A percentile compares a stretch with the other conserved stretches of the same genome.
Evolutionary conservation across 345 rosid genomes (phyloP).

Genomic region (Salix caprea): DNA sequence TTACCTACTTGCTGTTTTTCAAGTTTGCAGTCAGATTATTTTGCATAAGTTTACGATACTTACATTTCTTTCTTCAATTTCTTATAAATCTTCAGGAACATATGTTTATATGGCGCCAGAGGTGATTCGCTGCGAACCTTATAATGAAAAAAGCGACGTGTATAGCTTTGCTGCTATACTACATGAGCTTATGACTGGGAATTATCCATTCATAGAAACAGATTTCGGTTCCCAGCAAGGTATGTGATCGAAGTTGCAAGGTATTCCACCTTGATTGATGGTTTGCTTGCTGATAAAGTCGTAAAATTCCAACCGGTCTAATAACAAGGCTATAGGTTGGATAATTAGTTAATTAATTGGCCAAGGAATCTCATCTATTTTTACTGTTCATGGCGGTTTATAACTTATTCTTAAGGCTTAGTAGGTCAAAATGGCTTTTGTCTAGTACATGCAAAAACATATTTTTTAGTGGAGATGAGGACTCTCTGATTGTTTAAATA

Average conservation of each 20-base stretch:
- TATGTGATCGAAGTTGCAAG: neutral
- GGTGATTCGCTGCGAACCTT: constrained; percentile 56
- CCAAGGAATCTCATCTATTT: too few species aligned
- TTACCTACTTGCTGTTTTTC: neutral
- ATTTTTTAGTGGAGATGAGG: too few species aligned
- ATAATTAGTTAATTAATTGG: too few species aligned
- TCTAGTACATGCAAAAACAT: too few species aligned
- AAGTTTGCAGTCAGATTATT: neutral
- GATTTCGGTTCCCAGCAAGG: constrained; percentile 41
- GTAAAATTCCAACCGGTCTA: too few species aligned
- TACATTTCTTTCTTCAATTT: too few species aligned
- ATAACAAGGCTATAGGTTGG: too few species aligned
- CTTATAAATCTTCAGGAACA: constrained; percentile 33
- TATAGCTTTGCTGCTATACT: constrained; percentile 51
- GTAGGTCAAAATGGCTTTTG: too few species aligned
- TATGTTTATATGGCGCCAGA: constrained; percentile 63
- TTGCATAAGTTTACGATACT: neutral
- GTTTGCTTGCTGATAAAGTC: neutral
- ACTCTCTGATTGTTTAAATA: too few species aligned
- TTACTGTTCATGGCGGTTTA: too few species aligned
- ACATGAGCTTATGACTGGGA: constrained; percentile 47
- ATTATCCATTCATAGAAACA: constrained; percentile 44
- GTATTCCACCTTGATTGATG: neutral
- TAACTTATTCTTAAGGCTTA: too few species aligned
- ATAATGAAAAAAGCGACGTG: constrained; percentile 54